These are phyloP conservation scores for Aspergillus fischeri DNA, from an alignment of 2,329 filamentous ascomycete genomes.

Conservation along the genomic window DNA sequence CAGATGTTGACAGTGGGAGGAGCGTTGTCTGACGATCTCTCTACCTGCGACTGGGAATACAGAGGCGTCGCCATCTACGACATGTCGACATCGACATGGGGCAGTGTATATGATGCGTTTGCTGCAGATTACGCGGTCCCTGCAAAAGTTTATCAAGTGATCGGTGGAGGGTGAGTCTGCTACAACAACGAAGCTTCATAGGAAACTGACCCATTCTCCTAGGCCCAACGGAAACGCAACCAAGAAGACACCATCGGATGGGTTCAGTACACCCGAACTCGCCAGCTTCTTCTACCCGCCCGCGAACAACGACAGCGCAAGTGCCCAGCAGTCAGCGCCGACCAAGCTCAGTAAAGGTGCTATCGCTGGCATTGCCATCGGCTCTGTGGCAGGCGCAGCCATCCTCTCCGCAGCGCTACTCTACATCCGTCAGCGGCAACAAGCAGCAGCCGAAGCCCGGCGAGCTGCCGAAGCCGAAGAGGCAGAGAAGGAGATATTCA, in stretches of 20 bases:
- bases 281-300: not conserved
- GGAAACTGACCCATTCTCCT: not conserved
- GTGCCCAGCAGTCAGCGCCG: not conserved
- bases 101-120: slow-evolving; percentile 24
- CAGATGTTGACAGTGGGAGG: slow-evolving; percentile 45
- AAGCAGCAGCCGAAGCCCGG: not conserved
- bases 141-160: slow-evolving; percentile 14
- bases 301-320: not conserved
- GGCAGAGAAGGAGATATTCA: not conserved
- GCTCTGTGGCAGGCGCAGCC: not conserved
- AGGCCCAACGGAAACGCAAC: not conserved
- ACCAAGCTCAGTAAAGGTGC: not conserved
- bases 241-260: not conserved
- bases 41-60: slow-evolving; percentile 29
- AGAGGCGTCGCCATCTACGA: slow-evolving; percentile 31
- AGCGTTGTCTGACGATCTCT: not conserved
- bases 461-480: not conserved
- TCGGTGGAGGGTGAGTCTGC: slow-evolving; percentile 24
- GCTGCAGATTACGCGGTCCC: slow-evolving; percentile 26
- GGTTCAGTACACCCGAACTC: not conserved
- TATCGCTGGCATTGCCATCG: not conserved
- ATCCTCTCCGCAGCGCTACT: not conserved
- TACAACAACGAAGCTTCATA: not conserved
- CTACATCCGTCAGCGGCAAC: not conserved
- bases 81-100: slow-evolving; percentile 27